Percentiles rank a stretch among this genome's conserved stretches.
Evolutionary conservation across 2,329 filamentous ascomycete species (phyloP).

Genomic region (Dactylonectria estremocensis): DNA sequence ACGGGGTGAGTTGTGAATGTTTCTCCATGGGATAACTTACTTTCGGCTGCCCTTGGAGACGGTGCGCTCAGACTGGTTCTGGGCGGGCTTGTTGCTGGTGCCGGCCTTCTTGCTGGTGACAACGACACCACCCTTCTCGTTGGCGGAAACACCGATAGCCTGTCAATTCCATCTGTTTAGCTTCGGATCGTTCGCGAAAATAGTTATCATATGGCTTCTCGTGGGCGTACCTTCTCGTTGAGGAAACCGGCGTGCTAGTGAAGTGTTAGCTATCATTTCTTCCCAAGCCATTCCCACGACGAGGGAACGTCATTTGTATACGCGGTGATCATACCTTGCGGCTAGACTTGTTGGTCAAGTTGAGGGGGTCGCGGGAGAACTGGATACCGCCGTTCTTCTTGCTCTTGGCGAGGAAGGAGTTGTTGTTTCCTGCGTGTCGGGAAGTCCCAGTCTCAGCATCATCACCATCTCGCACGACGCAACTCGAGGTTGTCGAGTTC

Average conservation of each 20-base stretch:
- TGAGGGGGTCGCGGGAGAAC: constrained; percentile 95
- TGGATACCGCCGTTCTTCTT: constrained; percentile 82
- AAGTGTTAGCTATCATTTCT: constrained; percentile 53
- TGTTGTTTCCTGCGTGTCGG: constrained; percentile 79
- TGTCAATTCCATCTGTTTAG: constrained; percentile 56
- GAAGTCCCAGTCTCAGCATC: constrained; percentile 40
- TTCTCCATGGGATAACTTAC: constrained; percentile 49
- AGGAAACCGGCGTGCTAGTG: constrained; percentile 89
- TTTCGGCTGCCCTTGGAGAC: constrained; percentile 86
- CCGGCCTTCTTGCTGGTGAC: constrained; percentile 88
- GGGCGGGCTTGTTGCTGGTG: constrained; percentile 80
- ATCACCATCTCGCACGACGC: constrained; percentile 34
- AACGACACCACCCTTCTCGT: constrained; percentile 84
- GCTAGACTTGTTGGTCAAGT: constrained; percentile 91
- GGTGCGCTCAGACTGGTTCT: constrained; percentile 74
- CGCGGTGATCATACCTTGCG: constrained; percentile 78
- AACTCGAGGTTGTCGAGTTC: constrained; percentile 18
- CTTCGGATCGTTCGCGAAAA: constrained; percentile 36
- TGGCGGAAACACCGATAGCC: constrained; percentile 86
- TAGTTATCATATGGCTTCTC: constrained; percentile 30
- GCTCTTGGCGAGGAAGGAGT: constrained; percentile 94
- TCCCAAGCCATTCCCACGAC: background rate
- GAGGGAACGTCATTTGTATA: background rate
- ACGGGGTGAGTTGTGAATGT: background rate
- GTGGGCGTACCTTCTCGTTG: constrained; percentile 85